Percentiles rank a stretch among this genome's conserved stretches.
phyloP scores from a whole-genome alignment of 805 yeast genomes.

The Yarrowia keelungensis region DNA sequence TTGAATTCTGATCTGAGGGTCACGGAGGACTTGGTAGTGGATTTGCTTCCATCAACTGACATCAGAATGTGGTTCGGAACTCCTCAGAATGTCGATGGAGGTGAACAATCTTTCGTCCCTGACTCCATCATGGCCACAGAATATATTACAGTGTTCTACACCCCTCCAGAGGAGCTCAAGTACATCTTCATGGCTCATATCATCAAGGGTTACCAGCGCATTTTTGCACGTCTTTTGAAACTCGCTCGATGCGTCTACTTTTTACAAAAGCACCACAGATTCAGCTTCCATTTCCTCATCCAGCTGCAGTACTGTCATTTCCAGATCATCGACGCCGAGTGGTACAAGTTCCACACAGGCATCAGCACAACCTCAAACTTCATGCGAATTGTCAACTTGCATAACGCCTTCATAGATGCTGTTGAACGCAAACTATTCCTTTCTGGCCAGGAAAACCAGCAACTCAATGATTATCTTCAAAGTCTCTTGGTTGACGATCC shows the following conservation, averaged over 20 bases:
- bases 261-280: not conserved
- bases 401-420: not conserved
- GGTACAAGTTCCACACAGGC: conserved; percentile 5
- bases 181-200: conserved; percentile 2
- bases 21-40: not conserved
- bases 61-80: conserved; percentile 12
- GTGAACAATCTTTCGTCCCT: not conserved
- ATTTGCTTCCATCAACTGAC: not conserved
- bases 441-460: not conserved
- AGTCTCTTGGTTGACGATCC: conserved; percentile 8
- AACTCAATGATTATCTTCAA: conserved; percentile 14
- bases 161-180: conserved; percentile 24
- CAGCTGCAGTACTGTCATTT: conserved; percentile 18
- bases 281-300: conserved; percentile 11
- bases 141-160: conserved; percentile 9
- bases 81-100: conserved; percentile 8
- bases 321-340: conserved; percentile 7
- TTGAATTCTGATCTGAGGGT: conserved; percentile 12
- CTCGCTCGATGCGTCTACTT: conserved; percentile 7
- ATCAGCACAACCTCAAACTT: not conserved
- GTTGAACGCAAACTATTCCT: not conserved
- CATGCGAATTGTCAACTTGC: conserved; percentile 24
- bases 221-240: conserved; percentile 12
- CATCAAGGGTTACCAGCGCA: not conserved
- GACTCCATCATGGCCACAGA: conserved; percentile 15